Evolutionary conservation across 2,329 filamentous ascomycete genomes (phyloP).

Genomic region (Paracamarosporium sp.): DNA sequence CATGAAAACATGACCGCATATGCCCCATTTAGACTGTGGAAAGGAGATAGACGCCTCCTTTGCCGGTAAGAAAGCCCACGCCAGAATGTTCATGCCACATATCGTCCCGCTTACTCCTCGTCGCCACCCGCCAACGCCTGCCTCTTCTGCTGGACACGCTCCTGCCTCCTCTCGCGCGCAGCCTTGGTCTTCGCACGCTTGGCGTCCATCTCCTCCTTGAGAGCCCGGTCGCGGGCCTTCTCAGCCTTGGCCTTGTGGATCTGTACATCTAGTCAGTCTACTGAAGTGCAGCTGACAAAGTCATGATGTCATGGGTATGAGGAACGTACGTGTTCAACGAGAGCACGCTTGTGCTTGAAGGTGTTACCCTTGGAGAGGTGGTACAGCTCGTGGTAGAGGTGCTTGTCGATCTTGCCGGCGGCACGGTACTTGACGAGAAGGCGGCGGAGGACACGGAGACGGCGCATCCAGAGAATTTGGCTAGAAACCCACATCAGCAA

Average conservation of each 20-base stretch:
- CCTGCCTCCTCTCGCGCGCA: constrained; percentile 96
- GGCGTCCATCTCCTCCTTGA: constrained; percentile 99
- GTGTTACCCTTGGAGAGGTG: constrained; percentile 99
- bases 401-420: constrained; percentile 99
- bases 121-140: constrained; percentile 80
- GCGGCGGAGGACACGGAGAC: constrained; percentile 97
- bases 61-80: constrained; percentile 51
- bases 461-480: constrained; percentile 99
- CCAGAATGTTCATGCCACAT: constrained; percentile 47
- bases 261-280: constrained; percentile 59
- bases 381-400: constrained; percentile 99
- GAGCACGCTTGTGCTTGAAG: constrained; percentile 99
- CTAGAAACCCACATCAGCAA: constrained; percentile 59
- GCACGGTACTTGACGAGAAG: constrained; percentile 99
- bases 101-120: constrained; percentile 47
- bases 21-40: constrained; percentile 43
- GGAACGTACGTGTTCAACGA: constrained; percentile 97
- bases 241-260: constrained; percentile 99
- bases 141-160: constrained; percentile 91
- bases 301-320: constrained; percentile 45
- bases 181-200: constrained; percentile 99
- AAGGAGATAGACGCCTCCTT: constrained; percentile 49
- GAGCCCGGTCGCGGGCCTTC: constrained; percentile 91
- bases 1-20: constrained; percentile 53
- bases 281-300: constrained; percentile 21